Base-by-base conservation (phyloP, 768 basidiomycete genomes). In the Suillus fuscotomentosus region DNA sequence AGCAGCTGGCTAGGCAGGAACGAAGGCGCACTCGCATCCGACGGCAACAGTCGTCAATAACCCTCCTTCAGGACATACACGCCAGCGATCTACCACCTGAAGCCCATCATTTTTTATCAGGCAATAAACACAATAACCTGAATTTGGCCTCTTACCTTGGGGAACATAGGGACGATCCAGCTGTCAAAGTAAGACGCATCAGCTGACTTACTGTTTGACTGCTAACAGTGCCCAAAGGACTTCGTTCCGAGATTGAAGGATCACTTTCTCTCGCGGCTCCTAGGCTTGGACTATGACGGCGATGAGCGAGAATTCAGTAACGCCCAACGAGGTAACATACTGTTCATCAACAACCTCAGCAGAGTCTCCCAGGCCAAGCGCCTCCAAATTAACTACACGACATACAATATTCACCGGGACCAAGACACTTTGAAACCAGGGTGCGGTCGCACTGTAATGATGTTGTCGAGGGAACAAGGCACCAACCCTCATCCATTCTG, bases 221-320 rank as follows among this genome's bases (percentile, higher is more conserved):
- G 20, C 38, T 53, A 38, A 63, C 17, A 47, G 9, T 55, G 3
- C 50, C 24, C 55, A 11, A 66, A 72, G 62, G 24, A 62, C 34
- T 75, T 76, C 41, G n/a, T 64, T 13, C 57, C 42, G 0, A 38
- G 45, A 0, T 61, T 77, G 2, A 67, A 72, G 24, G 66, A 70
- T 6, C 73, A 77, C 38, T 55, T 76, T 0, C 63, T 76, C 0
- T 57, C 34, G 0, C 64, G 70, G 3, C 8, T 73, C 2, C 64
- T 65, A 1, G 59, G 60, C 2, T 42, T 60, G 1, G 70, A 70
- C 0, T 72, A 66, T 17, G 59, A 71, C 13, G 64, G 67, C 0
- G 67, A 73, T 4, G 67, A 70, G 41, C 24, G 22, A 0, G 2
- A 5, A 4, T 71, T 66, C 45, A 60, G 66, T 0, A 24, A 45